These are phyloP conservation scores for Panus rudis DNA, from an alignment of 768 basidiomycete species.

Conservation along the genomic window DNA sequence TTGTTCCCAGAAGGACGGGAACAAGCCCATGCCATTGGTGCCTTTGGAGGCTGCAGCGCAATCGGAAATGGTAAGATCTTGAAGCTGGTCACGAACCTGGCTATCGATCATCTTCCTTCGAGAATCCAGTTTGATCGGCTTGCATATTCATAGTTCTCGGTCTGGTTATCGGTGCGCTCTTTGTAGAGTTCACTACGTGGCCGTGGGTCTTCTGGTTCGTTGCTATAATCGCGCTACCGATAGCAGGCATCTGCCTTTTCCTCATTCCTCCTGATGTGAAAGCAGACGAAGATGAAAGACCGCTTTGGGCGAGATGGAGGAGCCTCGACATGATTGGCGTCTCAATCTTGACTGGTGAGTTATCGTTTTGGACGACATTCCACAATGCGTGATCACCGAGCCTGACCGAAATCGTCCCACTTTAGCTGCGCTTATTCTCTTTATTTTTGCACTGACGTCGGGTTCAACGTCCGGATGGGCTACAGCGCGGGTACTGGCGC, in stretches of 20 bases:
- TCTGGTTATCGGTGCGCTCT: slow-evolving; percentile 25
- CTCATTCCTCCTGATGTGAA: slow-evolving; percentile 16
- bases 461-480: slow-evolving; percentile 33
- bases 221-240: slow-evolving; percentile 26
- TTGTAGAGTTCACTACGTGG: slow-evolving; percentile 27
- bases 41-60: slow-evolving; percentile 34
- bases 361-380: background rate
- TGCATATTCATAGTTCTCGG: slow-evolving; percentile 16
- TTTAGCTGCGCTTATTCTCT: slow-evolving; percentile 21
- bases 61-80: slow-evolving; percentile 33
- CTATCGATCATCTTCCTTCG: background rate
- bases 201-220: slow-evolving; percentile 37
- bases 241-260: slow-evolving; percentile 17
- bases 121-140: background rate
- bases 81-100: too few species aligned
- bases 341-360: slow-evolving; percentile 19
- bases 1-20: slow-evolving; percentile 34
- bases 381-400: too few species aligned
- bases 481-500: slow-evolving; percentile 29
- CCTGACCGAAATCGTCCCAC: background rate
- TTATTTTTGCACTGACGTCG: slow-evolving; percentile 25
- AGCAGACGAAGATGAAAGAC: background rate
- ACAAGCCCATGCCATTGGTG: slow-evolving; percentile 32
- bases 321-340: slow-evolving; percentile 23
- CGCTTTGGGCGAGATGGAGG: slow-evolving; percentile 4